These are phyloP conservation scores for Andrographis paniculata DNA, from an alignment of 305 asterid genomes.

Conservation along the genomic window DNA sequence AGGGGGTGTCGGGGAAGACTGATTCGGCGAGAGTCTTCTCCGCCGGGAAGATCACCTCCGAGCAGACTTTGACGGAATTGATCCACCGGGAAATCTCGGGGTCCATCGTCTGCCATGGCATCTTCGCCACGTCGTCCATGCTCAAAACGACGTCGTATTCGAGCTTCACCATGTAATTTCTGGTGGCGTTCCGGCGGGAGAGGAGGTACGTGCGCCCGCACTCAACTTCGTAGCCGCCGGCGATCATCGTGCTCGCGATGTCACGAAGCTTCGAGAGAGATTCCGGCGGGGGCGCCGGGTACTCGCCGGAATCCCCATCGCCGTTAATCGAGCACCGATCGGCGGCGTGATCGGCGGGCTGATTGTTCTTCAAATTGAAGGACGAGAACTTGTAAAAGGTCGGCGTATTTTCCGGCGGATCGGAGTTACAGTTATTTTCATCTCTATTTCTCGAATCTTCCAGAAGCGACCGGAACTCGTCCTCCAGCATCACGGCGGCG, in stretches of 20 bases:
- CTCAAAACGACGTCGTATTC: slow-evolving; percentile 50
- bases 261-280: slow-evolving; percentile 32
- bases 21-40: slow-evolving; percentile 46
- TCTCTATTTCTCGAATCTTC: slow-evolving; percentile 28
- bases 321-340: slow-evolving; percentile 6
- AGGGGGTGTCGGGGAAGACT: slow-evolving; percentile 38
- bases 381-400: slow-evolving; percentile 14
- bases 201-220: slow-evolving; percentile 57
- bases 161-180: slow-evolving; percentile 37
- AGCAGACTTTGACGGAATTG: slow-evolving; percentile 39
- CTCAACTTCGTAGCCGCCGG: slow-evolving; percentile 57
- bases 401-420: not conserved
- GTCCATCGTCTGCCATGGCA: slow-evolving; percentile 68
- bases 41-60: slow-evolving; percentile 40
- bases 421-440: no score
- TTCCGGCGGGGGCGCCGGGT: slow-evolving; percentile 37
- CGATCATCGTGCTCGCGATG: slow-evolving; percentile 48
- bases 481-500: slow-evolving; percentile 67
- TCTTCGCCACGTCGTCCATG: slow-evolving; percentile 55
- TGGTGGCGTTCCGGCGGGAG: slow-evolving; percentile 40
- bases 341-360: slow-evolving; percentile 16
- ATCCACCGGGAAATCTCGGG: slow-evolving; percentile 68
- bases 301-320: slow-evolving; percentile 17
- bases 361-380: slow-evolving; percentile 18
- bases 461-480: slow-evolving; percentile 43